Base-by-base conservation (phyloP, 257 asterid genomes). In the Gentiana straminea region DNA sequence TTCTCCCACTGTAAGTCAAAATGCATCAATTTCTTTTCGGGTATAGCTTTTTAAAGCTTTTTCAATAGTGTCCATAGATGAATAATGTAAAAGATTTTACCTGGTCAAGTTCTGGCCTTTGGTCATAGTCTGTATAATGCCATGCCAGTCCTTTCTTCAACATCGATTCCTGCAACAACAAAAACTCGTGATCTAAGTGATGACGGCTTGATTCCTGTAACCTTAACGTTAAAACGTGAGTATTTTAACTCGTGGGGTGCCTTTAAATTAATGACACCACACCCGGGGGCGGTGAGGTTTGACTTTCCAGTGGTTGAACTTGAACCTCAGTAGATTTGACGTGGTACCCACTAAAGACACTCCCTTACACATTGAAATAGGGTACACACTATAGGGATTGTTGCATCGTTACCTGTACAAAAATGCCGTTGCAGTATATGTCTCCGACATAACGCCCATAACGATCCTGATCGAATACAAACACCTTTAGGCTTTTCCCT, bases 141-240 rank as follows among this genome's bases (percentile, higher is more conserved):
- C 97, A 88, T 0, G 84, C 99, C 10, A 88, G 63, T 45, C 99
- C 97, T 61, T 92, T 88, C 85, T 91, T 91, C 48, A 91, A 82
- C 98, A 91, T 84, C 13, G 62, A 11, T 71, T 92, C 99, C 98
- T 90, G 53, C 68, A 64, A 8, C 24, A 24, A 24, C 24, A 24
- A 24, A 24, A 24, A 24, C 24, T 24, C 24, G 24, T 24, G 24
- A 24, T 24, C 24, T 24, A 24, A 24, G 24, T 24, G 24, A 24
- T 24, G 24, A 24, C 24, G 24, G 24, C 24, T 24, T 24, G 24
- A 24, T 24, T 24, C 24, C 24, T 24, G 24, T 24, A 24, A 24
- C 24, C 24, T 24, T 24, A 24, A 24, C 24, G 24, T 24, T 24
- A 24, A 24, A 24, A 24, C 24, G 24, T 24, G 24, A 24, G 24